Percentiles rank a stretch among this genome's conserved stretches.
Conservation (phyloP, 148 eudicot species). For the Mesembryanthemum crystallinum region DNA sequence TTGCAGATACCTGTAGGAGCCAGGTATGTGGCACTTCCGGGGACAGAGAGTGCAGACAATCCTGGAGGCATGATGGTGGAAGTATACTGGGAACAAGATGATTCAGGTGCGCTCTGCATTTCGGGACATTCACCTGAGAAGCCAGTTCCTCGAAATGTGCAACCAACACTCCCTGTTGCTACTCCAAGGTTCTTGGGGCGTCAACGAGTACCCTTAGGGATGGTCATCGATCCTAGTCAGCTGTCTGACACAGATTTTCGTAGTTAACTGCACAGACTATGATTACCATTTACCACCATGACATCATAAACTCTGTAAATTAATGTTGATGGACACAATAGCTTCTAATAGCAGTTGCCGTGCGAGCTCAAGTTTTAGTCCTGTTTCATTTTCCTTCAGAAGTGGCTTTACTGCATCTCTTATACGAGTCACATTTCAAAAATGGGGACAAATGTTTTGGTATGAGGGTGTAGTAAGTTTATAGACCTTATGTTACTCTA, state of each 20-base stretch:
- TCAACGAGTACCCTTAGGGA: slow-evolving; percentile 32
- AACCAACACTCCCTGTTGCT: slow-evolving; percentile 15
- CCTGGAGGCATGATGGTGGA: slow-evolving; percentile 77
- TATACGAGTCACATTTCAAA: no score
- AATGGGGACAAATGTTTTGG: no score
- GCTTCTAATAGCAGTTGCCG: no score
- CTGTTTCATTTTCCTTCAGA: no score
- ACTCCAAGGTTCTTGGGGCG: slow-evolving; percentile 21
- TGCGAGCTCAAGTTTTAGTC: no score
- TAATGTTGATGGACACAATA: no score
- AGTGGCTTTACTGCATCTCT: no score
- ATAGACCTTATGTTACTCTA: no score
- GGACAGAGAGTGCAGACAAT: slow-evolving; percentile 56
- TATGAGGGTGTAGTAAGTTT: no score
- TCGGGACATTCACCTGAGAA: slow-evolving; percentile 60
- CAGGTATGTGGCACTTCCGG: slow-evolving; percentile 59
- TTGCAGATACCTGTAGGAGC: slow-evolving; percentile 76
- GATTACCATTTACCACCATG: neutral
- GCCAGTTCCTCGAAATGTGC: slow-evolving; percentile 56
- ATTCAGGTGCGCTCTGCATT: slow-evolving; percentile 69
- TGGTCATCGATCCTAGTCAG: slow-evolving; percentile 51
- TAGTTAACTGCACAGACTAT: neutral
- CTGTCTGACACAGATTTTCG: slow-evolving; percentile 8
- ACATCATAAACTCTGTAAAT: neutral
- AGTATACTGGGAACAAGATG: slow-evolving; percentile 78